Conservation (phyloP, 2,329 filamentous ascomycete genomes). For the Xylaria sp. region DNA sequence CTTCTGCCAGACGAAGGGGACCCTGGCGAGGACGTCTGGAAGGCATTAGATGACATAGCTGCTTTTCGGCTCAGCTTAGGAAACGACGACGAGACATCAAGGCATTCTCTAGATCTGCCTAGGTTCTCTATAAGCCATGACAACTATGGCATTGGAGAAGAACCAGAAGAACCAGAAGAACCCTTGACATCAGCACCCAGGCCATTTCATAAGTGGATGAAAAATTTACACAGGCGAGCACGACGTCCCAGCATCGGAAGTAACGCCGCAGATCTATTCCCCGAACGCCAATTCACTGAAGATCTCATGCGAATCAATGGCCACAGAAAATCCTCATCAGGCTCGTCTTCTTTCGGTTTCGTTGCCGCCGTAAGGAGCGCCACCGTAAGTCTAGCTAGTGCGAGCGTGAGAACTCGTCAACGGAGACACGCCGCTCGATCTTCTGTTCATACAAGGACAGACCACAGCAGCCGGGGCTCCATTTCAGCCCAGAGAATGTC, state of each 20-base stretch:
- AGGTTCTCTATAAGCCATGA: constrained; percentile 45
- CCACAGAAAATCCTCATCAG: constrained; percentile 71
- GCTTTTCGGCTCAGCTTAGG: constrained; percentile 53
- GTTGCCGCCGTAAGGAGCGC: constrained; percentile 84
- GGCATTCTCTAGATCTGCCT: constrained; percentile 39
- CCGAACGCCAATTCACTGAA: constrained; percentile 48
- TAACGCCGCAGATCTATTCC: constrained; percentile 46
- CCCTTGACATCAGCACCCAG: constrained; percentile 32
- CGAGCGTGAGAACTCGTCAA: constrained; percentile 73
- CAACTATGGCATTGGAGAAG: constrained; percentile 32
- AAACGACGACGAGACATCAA: constrained; percentile 45
- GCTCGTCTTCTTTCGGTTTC: constrained; percentile 81
- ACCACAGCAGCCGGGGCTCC: constrained; percentile 71
- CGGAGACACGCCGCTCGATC: constrained; percentile 63
- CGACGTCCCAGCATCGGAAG: constrained; percentile 51
- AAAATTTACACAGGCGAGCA: constrained; percentile 70
- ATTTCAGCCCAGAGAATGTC: constrained; percentile 69
- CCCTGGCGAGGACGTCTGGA: constrained; percentile 49
- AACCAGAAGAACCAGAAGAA: constrained; percentile 30
- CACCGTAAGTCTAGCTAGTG: constrained; percentile 78
- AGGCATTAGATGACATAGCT: constrained; percentile 55
- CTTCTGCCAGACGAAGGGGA: constrained; percentile 48
- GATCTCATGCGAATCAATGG: constrained; percentile 46
- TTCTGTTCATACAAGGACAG: constrained; percentile 65
- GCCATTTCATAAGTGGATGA: constrained; percentile 80